A percentile compares a stretch with the other conserved stretches of the same genome.
Conservation (phyloP, 345 rosid species). For the Boechera divaricarpa region DNA sequence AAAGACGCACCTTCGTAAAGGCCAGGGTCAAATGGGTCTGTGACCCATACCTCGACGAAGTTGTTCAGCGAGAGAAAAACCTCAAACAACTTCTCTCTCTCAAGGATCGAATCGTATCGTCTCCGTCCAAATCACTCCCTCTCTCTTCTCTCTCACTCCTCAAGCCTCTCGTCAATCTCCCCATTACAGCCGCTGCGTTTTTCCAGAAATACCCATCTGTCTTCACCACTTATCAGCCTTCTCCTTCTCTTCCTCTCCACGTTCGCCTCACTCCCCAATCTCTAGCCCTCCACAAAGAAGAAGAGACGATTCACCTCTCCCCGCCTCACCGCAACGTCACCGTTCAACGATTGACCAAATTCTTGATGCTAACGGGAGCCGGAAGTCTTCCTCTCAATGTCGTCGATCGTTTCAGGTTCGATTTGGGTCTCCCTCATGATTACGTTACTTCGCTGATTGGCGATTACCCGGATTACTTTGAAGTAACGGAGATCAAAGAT, state of each 20-base stretch:
- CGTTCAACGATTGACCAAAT: slow-evolving; percentile 58
- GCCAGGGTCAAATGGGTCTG: slow-evolving; percentile 77
- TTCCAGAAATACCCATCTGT: slow-evolving; percentile 55
- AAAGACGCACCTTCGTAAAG: slow-evolving; percentile 60
- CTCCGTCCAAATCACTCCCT: slow-evolving; percentile 63
- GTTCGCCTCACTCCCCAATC: slow-evolving; percentile 65
- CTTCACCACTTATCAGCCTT: slow-evolving; percentile 71
- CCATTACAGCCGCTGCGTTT: slow-evolving; percentile 50
- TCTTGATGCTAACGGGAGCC: slow-evolving; percentile 66
- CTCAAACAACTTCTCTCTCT: slow-evolving; percentile 62
- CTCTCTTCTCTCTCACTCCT: slow-evolving; percentile 67
- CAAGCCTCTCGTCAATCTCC: slow-evolving; percentile 60
- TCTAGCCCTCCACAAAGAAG: slow-evolving; percentile 60
- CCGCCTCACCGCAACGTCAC: slow-evolving; percentile 43
- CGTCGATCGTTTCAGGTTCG: slow-evolving; percentile 65
- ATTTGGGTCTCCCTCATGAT: slow-evolving; percentile 77
- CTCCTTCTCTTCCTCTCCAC: slow-evolving; percentile 68
- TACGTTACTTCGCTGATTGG: slow-evolving; percentile 60
- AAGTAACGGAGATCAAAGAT: slow-evolving; percentile 52
- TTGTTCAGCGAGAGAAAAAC: slow-evolving; percentile 64
- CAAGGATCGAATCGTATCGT: slow-evolving; percentile 64
- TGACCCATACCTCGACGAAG: slow-evolving; percentile 65
- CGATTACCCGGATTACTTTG: slow-evolving; percentile 78
- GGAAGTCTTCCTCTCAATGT: slow-evolving; percentile 58
- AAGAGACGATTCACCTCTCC: slow-evolving; percentile 51